Base-by-base conservation (phyloP, 768 basidiomycete genomes). In the Gloeopeniophorella convolvens region DNA sequence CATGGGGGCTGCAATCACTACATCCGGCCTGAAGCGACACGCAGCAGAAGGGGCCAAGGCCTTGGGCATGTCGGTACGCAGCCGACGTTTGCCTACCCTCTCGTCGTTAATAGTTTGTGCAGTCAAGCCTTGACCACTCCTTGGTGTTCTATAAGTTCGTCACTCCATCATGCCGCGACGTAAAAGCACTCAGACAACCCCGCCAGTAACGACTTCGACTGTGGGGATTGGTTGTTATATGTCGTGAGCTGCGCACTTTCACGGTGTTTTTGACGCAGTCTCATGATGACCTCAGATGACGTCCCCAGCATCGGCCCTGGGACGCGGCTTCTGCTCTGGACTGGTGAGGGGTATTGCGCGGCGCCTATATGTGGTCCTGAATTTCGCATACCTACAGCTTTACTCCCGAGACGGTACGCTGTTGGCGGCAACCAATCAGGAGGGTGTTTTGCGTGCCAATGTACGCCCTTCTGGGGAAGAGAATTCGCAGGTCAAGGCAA, bases 191-290 rank as follows among this genome's bases (percentile, higher is more conserved):
- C 20, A 45, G 45, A 4, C 35, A n/a, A n/a, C 15, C 24, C 62
- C 40, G 27, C 57, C 24, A 89, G 87, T 56, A 74, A 90, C 59
- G 66, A 75, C 40, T 87, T 92, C 59, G 73, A 87, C 61, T 87
- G 84, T 60, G 82, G 82, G 23, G 83, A 90, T 51, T 91, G 89
- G 79, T 57, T 91, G 27, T 74, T 92, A 46, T 85, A 89, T 58
- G 82, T 83, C 45, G 88, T 87, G 57, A 52, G 81, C 66, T 26
- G 13, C 9, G 18, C 24, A 28, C 23, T 10, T 32, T 39, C 23
- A 12, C 42, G 12, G 28, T 9, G 21, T 8, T 34, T 47, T 3
- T 3, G 4, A 20, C 21, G 23, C 28, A 3, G 21, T 23, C 31
- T 23, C 5, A 28, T 30, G 3, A 5, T 10, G 16, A 7, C 16